phyloP scores from a whole-genome alignment of 1,284 basidiomycete genomes.

The Pyrrhoderma lamaoense region DNA sequence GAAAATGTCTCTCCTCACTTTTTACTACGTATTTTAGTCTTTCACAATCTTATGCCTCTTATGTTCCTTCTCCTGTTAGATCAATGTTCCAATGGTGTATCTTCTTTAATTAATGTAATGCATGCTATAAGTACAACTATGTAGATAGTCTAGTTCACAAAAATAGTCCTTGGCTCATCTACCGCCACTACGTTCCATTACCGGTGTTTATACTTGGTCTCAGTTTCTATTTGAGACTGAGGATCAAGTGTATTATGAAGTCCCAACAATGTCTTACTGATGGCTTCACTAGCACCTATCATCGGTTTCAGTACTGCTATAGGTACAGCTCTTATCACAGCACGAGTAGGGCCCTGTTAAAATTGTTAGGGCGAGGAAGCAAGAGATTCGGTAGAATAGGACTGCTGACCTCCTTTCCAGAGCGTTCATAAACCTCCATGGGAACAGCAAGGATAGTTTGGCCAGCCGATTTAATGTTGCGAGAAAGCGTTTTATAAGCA shows the following conservation, averaged over 20 bases:
- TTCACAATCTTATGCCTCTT: neutral
- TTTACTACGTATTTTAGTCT: conserved; percentile 2
- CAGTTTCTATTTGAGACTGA: conserved; percentile 67
- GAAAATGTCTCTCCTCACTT: conserved; percentile 19
- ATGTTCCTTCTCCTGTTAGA: conserved; percentile 3
- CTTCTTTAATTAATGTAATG: no score
- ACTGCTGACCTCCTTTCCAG: conserved; percentile 69
- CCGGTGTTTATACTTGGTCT: conserved; percentile 83
- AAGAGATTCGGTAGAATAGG: neutral
- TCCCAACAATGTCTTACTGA: conserved; percentile 91
- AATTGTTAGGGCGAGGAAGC: neutral
- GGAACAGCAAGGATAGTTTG: conserved; percentile 98
- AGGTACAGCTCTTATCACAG: conserved; percentile 92
- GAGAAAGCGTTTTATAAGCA: conserved; percentile 80
- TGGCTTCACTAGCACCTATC: conserved; percentile 94
- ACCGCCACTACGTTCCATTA: conserved; percentile 28
- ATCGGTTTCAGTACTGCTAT: conserved; percentile 95
- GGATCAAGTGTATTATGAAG: conserved; percentile 88
- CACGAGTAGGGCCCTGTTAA: conserved; percentile 75
- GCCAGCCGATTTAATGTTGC: conserved; percentile 86
- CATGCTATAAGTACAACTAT: neutral
- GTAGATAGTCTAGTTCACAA: neutral
- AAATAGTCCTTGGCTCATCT: neutral
- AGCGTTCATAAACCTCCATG: conserved; percentile 97
- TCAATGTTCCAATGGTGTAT: neutral